Evolutionary conservation across 2,329 filamentous ascomycete species (phyloP).

Genomic region (Verticillium nubilum): DNA sequence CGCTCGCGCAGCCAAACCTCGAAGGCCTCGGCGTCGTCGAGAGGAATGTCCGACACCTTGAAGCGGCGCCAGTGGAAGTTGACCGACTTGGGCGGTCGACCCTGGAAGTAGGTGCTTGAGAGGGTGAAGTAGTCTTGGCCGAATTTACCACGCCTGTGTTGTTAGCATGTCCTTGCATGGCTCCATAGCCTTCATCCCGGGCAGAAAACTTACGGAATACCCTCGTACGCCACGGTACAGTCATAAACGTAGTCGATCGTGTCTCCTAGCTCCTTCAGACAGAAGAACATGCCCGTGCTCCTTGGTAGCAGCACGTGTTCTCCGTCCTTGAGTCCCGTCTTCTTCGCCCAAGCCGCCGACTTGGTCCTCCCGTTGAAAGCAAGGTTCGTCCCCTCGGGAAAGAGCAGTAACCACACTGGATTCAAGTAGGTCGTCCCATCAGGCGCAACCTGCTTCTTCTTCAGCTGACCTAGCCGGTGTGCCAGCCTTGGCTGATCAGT

Average conservation of each 20-base stretch:
- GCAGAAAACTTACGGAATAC: constrained; percentile 63
- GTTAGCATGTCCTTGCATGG: neutral
- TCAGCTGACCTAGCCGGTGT: constrained; percentile 66
- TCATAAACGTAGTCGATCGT: constrained; percentile 83
- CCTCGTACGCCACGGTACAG: constrained; percentile 94
- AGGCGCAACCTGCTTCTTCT: constrained; percentile 47
- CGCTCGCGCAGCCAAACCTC: constrained; percentile 78
- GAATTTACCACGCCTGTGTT: constrained; percentile 63
- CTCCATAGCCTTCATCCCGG: too few species aligned
- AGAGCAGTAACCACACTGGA: constrained; percentile 87
- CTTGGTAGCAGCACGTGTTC: constrained; percentile 72
- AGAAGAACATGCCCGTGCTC: constrained; percentile 76
- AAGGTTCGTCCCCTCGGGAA: constrained; percentile 82
- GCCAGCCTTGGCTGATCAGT: constrained; percentile 72
- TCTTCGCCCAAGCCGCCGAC: constrained; percentile 71
- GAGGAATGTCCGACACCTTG: constrained; percentile 71
- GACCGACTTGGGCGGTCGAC: constrained; percentile 85
- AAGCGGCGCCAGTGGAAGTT: constrained; percentile 97
- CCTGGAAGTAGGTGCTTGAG: constrained; percentile 80
- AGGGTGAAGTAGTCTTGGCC: constrained; percentile 91
- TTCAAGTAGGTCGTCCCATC: constrained; percentile 52
- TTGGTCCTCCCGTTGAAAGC: constrained; percentile 64
- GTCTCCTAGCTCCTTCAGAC: constrained; percentile 66
- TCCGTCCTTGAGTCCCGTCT: constrained; percentile 66
- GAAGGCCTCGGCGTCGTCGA: constrained; percentile 68